Conservation (phyloP, 2,329 filamentous ascomycete genomes). For the Colletotrichum incanum region DNA sequence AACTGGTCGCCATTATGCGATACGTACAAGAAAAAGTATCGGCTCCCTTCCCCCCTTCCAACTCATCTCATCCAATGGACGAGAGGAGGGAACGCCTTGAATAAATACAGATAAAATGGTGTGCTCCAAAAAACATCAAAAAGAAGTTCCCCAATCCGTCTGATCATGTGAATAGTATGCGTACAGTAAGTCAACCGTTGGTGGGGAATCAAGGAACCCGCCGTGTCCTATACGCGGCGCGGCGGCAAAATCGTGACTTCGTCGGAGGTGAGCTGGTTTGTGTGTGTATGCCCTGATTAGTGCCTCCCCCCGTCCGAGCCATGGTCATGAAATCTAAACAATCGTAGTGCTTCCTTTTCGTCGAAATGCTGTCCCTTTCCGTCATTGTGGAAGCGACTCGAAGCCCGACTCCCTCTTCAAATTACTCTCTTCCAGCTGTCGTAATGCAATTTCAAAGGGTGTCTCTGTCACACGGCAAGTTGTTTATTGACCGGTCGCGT, state of each 20-base stretch:
- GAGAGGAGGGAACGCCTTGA: background rate
- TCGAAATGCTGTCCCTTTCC: conserved; percentile 20
- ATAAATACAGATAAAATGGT: conserved; percentile 34
- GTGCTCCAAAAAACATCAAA: background rate
- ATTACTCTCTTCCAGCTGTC: background rate
- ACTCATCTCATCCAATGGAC: background rate
- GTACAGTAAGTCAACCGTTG: conserved; percentile 27
- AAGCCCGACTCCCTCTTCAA: background rate
- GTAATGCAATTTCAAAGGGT: background rate
- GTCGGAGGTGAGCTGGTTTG: conserved; percentile 13
- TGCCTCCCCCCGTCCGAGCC: conserved; percentile 16
- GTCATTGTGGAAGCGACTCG: conserved; percentile 10
- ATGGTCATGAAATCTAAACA: conserved; percentile 41
- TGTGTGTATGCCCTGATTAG: conserved; percentile 20
- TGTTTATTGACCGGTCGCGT: conserved; percentile 17
- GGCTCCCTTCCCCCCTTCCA: background rate
- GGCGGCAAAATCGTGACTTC: conserved; percentile 35
- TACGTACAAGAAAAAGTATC: conserved; percentile 31
- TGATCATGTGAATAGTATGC: conserved; percentile 39
- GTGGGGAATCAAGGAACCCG: conserved; percentile 38
- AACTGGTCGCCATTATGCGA: conserved; percentile 24
- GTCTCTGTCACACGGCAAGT: background rate
- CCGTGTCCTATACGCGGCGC: conserved; percentile 27
- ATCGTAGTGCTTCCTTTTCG: conserved; percentile 27
- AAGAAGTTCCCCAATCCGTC: conserved; percentile 15